Base-by-base conservation (phyloP, 106 monocot species). In the Platanthera zijinensis region DNA sequence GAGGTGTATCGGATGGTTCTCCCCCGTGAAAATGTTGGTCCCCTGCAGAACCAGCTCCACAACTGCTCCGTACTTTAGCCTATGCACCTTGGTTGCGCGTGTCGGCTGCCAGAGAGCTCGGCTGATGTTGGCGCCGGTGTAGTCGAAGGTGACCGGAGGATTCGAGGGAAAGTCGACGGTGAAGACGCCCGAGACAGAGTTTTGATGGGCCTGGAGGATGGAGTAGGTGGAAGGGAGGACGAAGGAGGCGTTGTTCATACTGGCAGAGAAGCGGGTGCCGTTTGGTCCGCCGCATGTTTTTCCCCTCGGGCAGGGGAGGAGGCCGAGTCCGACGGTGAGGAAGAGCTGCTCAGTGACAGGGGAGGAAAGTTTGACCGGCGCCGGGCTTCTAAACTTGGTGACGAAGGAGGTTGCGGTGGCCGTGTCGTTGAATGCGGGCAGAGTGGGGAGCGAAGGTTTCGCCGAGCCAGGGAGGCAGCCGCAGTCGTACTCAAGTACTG, bases 1-100 rank as follows among this genome's bases (percentile, higher is more conserved):
- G 68, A 90, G 59, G 51, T 90, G 90, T 47, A 90, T 82, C 18
- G 90, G 90, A 28, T 90, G 90, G 72, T 85, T 83, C 74, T 90
- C 90, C 6, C 51, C 87, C 6, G 83, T 19, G 25, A 90, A 69
- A 21, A 88, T 84, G 81, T 75, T 88, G 9, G 90, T 90, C 18
- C 84, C 87, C 61, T 90, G 90, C 52, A 90, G 56, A 51, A 90
- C 90, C 54, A 90, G 5, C 48, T 87, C 80, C 11, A 90, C 87
- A 0, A 85, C 85, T 0, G 87, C 75, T 4, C 85, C 83, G 74
- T 77, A 90, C 74, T 73, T 83, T 10, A 90, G 51, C 21, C 57
- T 80, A 69, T 84, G 82, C 50, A 90, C 51, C 75, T 83, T 90
- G 1, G 90, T 90, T 18, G 49, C 83, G 19, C 53, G 69, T 1